Evolutionary conservation across 2,329 filamentous ascomycete species (phyloP).

Genomic region (Chrysoporthe austroafricana): DNA sequence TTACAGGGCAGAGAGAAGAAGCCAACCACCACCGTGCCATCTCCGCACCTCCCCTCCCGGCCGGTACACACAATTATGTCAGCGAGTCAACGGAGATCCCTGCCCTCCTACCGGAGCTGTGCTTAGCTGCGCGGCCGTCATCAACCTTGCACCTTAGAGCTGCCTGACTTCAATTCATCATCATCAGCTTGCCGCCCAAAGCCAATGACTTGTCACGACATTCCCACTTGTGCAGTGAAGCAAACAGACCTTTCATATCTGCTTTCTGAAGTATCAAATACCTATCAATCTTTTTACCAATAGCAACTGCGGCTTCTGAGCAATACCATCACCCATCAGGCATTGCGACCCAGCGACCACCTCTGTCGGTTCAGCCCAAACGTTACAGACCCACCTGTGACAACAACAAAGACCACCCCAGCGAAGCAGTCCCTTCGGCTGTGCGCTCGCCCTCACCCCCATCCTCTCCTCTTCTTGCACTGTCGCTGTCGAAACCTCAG

Average conservation of each 20-base stretch:
- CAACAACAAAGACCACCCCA: conserved; percentile 18
- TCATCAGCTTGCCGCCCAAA: neutral
- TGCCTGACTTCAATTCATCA: neutral
- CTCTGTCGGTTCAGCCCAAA: conserved; percentile 16
- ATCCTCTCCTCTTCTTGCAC: conserved; percentile 5
- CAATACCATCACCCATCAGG: conserved; percentile 1
- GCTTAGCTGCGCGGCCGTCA: neutral
- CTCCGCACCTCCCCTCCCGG: too few species aligned
- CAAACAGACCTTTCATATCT: neutral
- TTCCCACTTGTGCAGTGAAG: neutral
- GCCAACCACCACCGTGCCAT: too few species aligned
- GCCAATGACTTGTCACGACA: neutral
- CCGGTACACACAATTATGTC: neutral
- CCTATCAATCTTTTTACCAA: neutral
- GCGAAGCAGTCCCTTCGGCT: neutral
- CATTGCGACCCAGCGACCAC: neutral
- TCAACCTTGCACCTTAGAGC: neutral
- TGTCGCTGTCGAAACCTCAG: conserved; percentile 16
- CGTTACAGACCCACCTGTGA: conserved; percentile 15
- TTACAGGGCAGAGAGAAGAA: too few species aligned
- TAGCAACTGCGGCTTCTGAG: conserved; percentile 10
- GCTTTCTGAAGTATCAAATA: neutral
- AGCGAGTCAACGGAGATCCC: neutral
- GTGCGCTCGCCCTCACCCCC: neutral
- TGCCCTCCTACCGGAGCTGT: neutral